phyloP scores from a whole-genome alignment of 1,139 yeast genomes.

The Nakaseomyces kungkrabaensis region DNA sequence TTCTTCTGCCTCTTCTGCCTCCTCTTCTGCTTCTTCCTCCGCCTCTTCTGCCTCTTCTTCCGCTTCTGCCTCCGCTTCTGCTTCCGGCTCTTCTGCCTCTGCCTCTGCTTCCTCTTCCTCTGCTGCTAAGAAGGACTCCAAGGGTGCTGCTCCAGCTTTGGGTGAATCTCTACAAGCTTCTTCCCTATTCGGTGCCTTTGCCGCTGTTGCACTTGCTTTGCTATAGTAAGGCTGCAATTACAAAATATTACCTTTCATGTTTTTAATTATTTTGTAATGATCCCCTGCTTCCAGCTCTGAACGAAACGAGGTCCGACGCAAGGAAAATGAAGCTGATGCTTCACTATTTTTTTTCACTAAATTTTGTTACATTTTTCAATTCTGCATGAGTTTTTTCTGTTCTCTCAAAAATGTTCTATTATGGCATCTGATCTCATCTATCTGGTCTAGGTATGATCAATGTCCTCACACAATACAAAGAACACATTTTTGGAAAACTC shows the following conservation, averaged over 20 bases:
- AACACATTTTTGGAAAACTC: too few relatives aligned
- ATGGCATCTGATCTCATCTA: not conserved
- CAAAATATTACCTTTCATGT: not conserved
- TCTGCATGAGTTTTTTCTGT: not conserved
- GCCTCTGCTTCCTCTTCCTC: constrained; percentile 3
- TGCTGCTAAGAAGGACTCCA: constrained; percentile 10
- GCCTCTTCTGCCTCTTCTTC: constrained; percentile 9
- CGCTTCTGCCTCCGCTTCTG: constrained; percentile 1
- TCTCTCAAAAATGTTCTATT: too few relatives aligned
- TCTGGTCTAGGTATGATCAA: not conserved
- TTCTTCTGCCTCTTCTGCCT: constrained; percentile 28
- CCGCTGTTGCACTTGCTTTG: constrained; percentile 55
- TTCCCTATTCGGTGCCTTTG: constrained; percentile 48
- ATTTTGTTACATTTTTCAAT: not conserved
- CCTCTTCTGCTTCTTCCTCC: constrained; percentile 17
- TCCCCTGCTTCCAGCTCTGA: too few relatives aligned
- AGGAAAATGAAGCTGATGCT: too few relatives aligned
- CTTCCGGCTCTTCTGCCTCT: not conserved
- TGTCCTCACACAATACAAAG: not conserved
- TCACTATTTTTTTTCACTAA: not conserved
- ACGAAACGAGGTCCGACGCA: too few relatives aligned
- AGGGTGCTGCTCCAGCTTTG: constrained; percentile 28
- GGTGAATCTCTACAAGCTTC: constrained; percentile 35
- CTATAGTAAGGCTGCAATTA: constrained; percentile 35
- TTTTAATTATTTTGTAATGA: too few relatives aligned